These are phyloP conservation scores for Paraphaeosphaeria minitans DNA, from an alignment of 2,329 filamentous ascomycete species.

Conservation along the genomic window DNA sequence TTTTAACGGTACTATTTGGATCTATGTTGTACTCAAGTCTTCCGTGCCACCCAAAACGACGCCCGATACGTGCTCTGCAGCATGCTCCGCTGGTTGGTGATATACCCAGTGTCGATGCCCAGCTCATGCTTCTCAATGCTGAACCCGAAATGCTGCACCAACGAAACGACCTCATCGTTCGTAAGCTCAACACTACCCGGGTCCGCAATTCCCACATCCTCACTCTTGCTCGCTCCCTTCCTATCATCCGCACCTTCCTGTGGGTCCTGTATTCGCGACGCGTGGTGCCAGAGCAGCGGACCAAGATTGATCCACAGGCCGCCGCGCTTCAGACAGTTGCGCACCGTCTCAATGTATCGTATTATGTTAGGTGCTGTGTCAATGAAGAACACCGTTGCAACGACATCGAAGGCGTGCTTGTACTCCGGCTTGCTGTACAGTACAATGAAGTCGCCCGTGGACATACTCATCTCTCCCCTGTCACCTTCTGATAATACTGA, in stretches of 20 bases:
- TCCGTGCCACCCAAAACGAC: slow-evolving; percentile 85
- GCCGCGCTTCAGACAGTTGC: slow-evolving; percentile 74
- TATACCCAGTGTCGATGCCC: slow-evolving; percentile 76
- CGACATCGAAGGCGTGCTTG: slow-evolving; percentile 72
- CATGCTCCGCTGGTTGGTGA: slow-evolving; percentile 85
- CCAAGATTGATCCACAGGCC: slow-evolving; percentile 90
- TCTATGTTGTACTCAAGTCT: slow-evolving; percentile 47
- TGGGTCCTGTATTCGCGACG: slow-evolving; percentile 65
- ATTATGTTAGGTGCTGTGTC: slow-evolving; percentile 95
- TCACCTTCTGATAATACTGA: slow-evolving; percentile 36
- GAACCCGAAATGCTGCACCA: slow-evolving; percentile 80
- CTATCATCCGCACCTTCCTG: slow-evolving; percentile 20
- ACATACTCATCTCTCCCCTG: slow-evolving; percentile 75
- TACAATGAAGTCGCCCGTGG: slow-evolving; percentile 89
- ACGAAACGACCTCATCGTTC: slow-evolving; percentile 80
- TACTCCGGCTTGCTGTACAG: slow-evolving; percentile 73
- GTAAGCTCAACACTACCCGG: slow-evolving; percentile 89
- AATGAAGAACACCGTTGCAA: slow-evolving; percentile 92
- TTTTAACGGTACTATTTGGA: neutral
- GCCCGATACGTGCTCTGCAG: slow-evolving; percentile 80
- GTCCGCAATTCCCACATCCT: slow-evolving; percentile 72
- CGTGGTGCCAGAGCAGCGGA: slow-evolving; percentile 94
- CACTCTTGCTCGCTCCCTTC: slow-evolving; percentile 34
- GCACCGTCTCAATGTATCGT: slow-evolving; percentile 83
- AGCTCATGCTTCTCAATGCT: slow-evolving; percentile 66